Evolutionary conservation across 1,284 basidiomycete genomes (phyloP).

Genomic region (Ganoderma sp.): DNA sequence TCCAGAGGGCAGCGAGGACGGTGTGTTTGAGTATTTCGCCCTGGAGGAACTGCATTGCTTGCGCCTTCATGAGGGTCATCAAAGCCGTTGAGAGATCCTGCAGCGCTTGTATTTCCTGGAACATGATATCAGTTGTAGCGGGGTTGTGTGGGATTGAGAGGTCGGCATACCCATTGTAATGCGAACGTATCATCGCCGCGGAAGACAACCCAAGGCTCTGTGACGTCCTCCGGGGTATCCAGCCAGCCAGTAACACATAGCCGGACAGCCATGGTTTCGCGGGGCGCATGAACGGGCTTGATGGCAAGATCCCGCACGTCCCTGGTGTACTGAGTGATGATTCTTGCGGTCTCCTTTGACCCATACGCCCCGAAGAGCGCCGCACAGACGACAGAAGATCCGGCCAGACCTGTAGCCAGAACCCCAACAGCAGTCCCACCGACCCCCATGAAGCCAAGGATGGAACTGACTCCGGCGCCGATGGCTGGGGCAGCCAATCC

Average conservation of each 20-base stretch:
- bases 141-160: neutral
- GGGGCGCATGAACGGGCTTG: constrained; percentile 49
- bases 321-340: constrained; percentile 56
- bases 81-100: constrained; percentile 57
- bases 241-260: constrained; percentile 67
- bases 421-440: constrained; percentile 61
- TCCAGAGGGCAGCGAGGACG: constrained; percentile 55
- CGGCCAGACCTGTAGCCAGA: constrained; percentile 59
- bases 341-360: constrained; percentile 53
- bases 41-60: constrained; percentile 58
- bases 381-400: constrained; percentile 62
- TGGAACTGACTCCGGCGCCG: constrained; percentile 56
- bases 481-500: constrained; percentile 64
- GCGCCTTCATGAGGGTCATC: constrained; percentile 50
- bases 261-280: constrained; percentile 57
- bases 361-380: constrained; percentile 65
- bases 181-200: constrained; percentile 61
- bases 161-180: constrained; percentile 57
- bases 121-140: neutral
- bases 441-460: constrained; percentile 58
- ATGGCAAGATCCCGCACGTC: constrained; percentile 62
- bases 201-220: constrained; percentile 59
- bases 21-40: constrained; percentile 57
- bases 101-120: constrained; percentile 61
- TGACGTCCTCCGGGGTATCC: constrained; percentile 50